phyloP scores from a whole-genome alignment of 345 rosid genomes.

The Melastoma malabathricum region DNA sequence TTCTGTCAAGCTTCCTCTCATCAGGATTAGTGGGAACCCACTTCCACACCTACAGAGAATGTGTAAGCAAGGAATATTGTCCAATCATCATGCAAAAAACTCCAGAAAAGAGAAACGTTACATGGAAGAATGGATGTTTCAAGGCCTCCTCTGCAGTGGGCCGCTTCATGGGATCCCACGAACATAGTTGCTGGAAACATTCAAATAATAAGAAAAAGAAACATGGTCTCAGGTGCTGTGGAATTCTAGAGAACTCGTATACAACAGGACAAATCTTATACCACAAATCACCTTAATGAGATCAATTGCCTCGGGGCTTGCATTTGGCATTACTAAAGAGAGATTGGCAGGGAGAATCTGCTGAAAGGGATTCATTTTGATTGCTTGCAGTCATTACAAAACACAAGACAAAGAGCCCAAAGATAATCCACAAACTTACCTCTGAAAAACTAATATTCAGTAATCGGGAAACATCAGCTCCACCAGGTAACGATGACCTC shows the following conservation, averaged over 20 bases:
- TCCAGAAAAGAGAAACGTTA: constrained; percentile 18
- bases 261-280: neutral
- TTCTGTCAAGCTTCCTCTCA: constrained; percentile 61
- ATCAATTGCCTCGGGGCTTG: constrained; percentile 73
- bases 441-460: constrained; percentile 47
- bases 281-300: constrained; percentile 43
- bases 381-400: neutral
- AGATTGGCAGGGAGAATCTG: constrained; percentile 57
- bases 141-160: constrained; percentile 85
- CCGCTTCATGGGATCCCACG: constrained; percentile 82
- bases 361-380: neutral
- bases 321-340: constrained; percentile 57
- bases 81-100: neutral
- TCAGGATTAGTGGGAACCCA: constrained; percentile 65
- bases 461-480: constrained; percentile 46
- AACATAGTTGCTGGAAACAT: constrained; percentile 51
- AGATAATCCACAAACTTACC: constrained; percentile 21
- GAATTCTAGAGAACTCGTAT: constrained; percentile 5
- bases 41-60: constrained; percentile 32
- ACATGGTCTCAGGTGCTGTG: neutral
- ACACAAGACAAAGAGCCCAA: neutral
- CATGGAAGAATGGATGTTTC: constrained; percentile 86
- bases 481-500: constrained; percentile 63
- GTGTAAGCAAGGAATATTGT: constrained; percentile 13
- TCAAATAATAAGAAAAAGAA: constrained; percentile 5